Evolutionary conservation across 441 rosid species (phyloP).

Genomic region (Syzygium malaccense): DNA sequence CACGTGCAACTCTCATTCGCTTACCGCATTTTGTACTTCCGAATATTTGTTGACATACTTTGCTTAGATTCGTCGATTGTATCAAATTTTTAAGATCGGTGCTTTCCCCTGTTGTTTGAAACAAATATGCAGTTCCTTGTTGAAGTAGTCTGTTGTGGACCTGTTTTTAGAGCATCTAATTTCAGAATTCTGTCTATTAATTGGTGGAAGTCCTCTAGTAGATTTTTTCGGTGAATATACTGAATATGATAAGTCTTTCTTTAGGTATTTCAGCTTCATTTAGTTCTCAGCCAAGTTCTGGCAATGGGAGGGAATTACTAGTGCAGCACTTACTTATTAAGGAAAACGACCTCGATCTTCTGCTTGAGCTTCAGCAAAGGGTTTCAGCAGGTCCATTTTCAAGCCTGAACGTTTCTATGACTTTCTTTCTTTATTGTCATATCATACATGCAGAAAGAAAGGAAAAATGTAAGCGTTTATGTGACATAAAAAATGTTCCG

Average conservation of each 20-base stretch:
- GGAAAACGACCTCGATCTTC: constrained; percentile 52
- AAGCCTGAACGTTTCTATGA: neutral
- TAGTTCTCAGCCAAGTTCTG: constrained; percentile 35
- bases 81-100: neutral
- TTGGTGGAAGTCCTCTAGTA: neutral
- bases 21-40: neutral
- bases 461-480: neutral
- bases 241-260: neutral
- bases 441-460: neutral
- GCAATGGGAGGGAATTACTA: constrained; percentile 45
- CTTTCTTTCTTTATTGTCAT: neutral
- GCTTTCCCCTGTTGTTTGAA: neutral
- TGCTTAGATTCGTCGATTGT: neutral
- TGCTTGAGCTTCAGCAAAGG: constrained; percentile 50
- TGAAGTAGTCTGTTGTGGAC: neutral
- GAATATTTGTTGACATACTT: neutral
- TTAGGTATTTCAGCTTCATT: constrained; percentile 39
- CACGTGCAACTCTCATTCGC: neutral
- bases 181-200: neutral
- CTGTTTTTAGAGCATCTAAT: neutral
- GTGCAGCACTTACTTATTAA: constrained; percentile 86
- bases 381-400: constrained; percentile 38
- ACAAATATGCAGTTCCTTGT: neutral
- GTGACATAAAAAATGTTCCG: neutral
- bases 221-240: neutral